These are phyloP conservation scores for Fimicolochytrium jonesii DNA, from an alignment of 192 early-diverging fungal genomes.

Conservation along the genomic window DNA sequence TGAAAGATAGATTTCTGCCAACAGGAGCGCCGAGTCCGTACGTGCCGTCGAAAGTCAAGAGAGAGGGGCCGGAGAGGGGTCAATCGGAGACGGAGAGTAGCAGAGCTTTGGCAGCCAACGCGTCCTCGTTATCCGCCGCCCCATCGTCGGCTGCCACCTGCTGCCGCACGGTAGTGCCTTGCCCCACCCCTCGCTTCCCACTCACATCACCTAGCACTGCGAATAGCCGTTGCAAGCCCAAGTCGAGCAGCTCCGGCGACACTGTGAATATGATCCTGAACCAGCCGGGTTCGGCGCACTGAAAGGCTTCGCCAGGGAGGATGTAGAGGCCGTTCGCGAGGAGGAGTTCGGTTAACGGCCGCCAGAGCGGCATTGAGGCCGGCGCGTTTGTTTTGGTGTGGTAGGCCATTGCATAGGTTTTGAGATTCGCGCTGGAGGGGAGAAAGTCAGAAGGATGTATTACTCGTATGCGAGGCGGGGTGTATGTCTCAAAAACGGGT, in stretches of 20 bases:
- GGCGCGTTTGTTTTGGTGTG: background rate
- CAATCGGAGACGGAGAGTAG: too few relatives aligned
- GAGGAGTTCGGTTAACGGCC: background rate
- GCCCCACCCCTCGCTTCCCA: too few relatives aligned
- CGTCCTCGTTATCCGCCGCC: too few relatives aligned
- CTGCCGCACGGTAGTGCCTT: too few relatives aligned
- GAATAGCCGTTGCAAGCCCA: slow-evolving; percentile 21
- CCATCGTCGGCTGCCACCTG: too few relatives aligned
- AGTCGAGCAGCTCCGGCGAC: slow-evolving; percentile 9
- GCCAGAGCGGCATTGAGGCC: background rate
- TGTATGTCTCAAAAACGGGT: background rate
- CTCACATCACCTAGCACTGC: slow-evolving; percentile 1
- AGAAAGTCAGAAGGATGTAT: background rate
- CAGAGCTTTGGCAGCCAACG: too few relatives aligned
- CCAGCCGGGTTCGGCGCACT: slow-evolving; percentile 24
- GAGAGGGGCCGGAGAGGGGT: too few relatives aligned
- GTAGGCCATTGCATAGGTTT: background rate
- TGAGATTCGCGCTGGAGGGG: background rate
- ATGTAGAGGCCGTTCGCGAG: slow-evolving; percentile 57
- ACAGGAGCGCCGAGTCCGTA: too few relatives aligned
- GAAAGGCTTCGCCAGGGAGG: slow-evolving; percentile 65
- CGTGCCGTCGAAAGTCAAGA: too few relatives aligned
- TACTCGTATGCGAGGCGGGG: background rate
- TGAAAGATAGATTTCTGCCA: too few relatives aligned
- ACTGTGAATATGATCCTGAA: slow-evolving; percentile 24